These are phyloP conservation scores for Hippophae tibetana DNA, from an alignment of 306 rosid species.

Conservation along the genomic window DNA sequence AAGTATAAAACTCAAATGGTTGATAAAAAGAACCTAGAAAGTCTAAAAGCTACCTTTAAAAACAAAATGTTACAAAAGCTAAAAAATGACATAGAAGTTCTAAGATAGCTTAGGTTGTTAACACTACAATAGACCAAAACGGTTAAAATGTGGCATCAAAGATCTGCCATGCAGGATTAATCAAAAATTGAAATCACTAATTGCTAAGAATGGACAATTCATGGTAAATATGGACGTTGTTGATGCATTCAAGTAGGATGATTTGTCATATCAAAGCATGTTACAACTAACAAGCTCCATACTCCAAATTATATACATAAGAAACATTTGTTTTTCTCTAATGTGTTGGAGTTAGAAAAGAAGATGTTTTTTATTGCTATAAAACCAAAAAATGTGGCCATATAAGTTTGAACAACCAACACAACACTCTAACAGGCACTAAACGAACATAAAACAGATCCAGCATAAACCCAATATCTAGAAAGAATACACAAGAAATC, in stretches of 20 bases:
- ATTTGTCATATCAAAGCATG: not conserved
- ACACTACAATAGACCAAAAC: not conserved
- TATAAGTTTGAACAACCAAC: too few species aligned
- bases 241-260: not conserved
- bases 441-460: too few species aligned
- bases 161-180: not conserved
- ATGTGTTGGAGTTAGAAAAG: too few species aligned
- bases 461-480: not conserved
- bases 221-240: constrained; percentile 1
- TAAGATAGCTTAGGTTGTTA: not conserved
- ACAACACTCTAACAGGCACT: too few species aligned
- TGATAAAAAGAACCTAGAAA: too few species aligned
- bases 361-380: too few species aligned
- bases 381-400: too few species aligned
- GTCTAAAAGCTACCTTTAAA: too few species aligned
- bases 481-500: constrained; percentile 9
- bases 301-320: not conserved
- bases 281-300: constrained; percentile 1
- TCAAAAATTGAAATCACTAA: not conserved
- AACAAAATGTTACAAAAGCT: not conserved
- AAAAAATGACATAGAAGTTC: not conserved
- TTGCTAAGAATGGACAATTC: not conserved
- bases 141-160: not conserved
- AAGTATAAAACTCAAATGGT: too few species aligned
- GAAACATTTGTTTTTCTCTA: too few species aligned